These are phyloP conservation scores for Metschnikowia amazonensis DNA, from an alignment of 805 yeast species.

Conservation along the genomic window DNA sequence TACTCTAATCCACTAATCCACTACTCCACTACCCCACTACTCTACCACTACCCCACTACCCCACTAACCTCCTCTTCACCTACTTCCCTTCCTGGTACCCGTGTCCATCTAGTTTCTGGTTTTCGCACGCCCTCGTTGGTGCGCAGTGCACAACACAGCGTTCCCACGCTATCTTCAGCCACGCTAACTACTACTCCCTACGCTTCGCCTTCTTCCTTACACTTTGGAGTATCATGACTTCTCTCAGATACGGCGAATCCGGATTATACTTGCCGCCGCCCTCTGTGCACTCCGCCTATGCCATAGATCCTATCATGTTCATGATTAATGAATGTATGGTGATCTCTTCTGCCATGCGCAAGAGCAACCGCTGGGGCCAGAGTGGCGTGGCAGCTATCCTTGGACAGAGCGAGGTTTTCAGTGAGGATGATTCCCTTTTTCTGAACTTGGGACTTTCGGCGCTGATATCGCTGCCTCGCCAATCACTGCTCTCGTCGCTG, in stretches of 20 bases:
- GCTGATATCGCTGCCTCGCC: constrained; percentile 16
- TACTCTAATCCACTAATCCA: no score
- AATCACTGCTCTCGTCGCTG: constrained; percentile 20
- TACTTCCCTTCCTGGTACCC: no score
- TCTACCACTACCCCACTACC: no score
- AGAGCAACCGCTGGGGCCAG: constrained; percentile 60
- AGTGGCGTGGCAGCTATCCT: constrained; percentile 82
- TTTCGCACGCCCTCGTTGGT: constrained; percentile 4
- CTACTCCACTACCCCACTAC: no score
- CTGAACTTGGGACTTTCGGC: constrained; percentile 14
- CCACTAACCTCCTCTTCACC: no score
- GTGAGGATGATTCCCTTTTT: constrained; percentile 38
- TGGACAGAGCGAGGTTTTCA: constrained; percentile 57
- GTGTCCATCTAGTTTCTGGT: neutral
- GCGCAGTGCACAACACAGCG: constrained; percentile 6
- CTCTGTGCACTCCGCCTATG: constrained; percentile 9
- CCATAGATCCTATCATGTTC: constrained; percentile 76
- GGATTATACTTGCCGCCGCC: neutral
- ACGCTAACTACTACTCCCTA: no score
- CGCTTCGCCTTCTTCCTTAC: neutral
- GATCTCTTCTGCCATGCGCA: constrained; percentile 85
- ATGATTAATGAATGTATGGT: constrained; percentile 85
- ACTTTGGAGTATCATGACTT: neutral
- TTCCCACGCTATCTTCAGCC: neutral
- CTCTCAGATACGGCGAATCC: neutral